These are phyloP conservation scores for Allomyces macrogynus DNA, from an alignment of 192 early-diverging fungal genomes.

Conservation along the genomic window DNA sequence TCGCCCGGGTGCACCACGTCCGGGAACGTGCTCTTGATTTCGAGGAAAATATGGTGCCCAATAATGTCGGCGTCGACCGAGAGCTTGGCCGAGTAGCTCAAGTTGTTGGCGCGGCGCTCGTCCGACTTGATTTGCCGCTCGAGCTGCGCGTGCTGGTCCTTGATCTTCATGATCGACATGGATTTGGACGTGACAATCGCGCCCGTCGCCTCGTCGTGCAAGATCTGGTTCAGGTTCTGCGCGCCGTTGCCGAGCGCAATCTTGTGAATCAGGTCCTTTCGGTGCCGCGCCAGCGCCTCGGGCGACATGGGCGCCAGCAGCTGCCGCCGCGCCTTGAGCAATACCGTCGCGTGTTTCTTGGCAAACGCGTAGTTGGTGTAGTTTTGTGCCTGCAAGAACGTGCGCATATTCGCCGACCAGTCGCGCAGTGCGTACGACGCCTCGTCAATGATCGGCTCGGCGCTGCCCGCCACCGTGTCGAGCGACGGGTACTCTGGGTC, in stretches of 20 bases:
- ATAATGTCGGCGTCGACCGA: background rate
- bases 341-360: background rate
- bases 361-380: background rate
- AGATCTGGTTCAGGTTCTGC: background rate
- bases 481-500: background rate
- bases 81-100: background rate
- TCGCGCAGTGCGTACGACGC: background rate
- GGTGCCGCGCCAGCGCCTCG: background rate
- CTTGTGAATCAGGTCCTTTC: background rate
- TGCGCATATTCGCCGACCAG: background rate
- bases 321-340: background rate
- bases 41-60: background rate
- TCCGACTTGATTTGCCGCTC: background rate
- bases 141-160: background rate
- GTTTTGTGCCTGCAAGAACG: background rate
- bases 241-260: background rate
- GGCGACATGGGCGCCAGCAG: background rate
- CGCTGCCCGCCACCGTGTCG: background rate
- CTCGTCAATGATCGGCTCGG: background rate
- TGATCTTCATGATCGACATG: background rate
- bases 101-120: background rate
- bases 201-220: background rate
- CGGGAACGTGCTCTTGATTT: background rate
- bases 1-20: background rate
- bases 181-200: background rate